Conservation (phyloP, 1,284 basidiomycete genomes). For the Leccinum ponderosum region DNA sequence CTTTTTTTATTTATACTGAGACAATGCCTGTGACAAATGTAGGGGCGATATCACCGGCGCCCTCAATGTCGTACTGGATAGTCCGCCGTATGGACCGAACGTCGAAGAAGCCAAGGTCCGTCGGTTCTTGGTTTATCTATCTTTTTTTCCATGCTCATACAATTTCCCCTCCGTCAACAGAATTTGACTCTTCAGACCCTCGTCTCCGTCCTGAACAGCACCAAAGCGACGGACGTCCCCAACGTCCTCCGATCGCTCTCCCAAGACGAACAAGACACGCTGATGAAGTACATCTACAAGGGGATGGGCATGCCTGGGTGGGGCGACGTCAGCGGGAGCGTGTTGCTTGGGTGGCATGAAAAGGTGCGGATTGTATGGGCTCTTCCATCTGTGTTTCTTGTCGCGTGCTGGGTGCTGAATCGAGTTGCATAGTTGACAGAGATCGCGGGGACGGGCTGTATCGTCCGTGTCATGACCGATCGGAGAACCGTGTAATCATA, state of each 20-base stretch:
- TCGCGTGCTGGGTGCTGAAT: constrained; percentile 7
- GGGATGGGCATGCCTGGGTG: constrained; percentile 85
- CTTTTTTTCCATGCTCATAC: background rate
- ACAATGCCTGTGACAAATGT: background rate
- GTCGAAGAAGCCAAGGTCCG: constrained; percentile 89
- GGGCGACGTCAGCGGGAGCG: constrained; percentile 86
- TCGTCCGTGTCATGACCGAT: constrained; percentile 98
- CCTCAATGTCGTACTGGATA: constrained; percentile 67
- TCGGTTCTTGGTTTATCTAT: too few species aligned
- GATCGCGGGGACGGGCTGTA: constrained; percentile 93
- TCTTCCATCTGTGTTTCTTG: background rate
- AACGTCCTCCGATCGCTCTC: constrained; percentile 74
- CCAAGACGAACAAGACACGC: constrained; percentile 83
- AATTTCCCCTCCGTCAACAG: constrained; percentile 38
- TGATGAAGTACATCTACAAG: constrained; percentile 99
- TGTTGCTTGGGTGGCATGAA: constrained; percentile 57
- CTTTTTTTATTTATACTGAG: background rate
- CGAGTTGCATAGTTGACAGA: constrained; percentile 77
- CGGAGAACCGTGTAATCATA: constrained; percentile 70
- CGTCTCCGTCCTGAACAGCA: constrained; percentile 94
- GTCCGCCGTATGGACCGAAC: constrained; percentile 82
- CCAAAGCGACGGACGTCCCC: constrained; percentile 88
- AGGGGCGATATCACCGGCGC: constrained; percentile 79
- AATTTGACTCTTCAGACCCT: constrained; percentile 79
- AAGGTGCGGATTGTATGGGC: constrained; percentile 19